Evolutionary conservation across 2,329 filamentous ascomycete genomes (phyloP), one percentile per base, ranked within the genome.

Genomic region (Aureobasidium lini): DNA sequence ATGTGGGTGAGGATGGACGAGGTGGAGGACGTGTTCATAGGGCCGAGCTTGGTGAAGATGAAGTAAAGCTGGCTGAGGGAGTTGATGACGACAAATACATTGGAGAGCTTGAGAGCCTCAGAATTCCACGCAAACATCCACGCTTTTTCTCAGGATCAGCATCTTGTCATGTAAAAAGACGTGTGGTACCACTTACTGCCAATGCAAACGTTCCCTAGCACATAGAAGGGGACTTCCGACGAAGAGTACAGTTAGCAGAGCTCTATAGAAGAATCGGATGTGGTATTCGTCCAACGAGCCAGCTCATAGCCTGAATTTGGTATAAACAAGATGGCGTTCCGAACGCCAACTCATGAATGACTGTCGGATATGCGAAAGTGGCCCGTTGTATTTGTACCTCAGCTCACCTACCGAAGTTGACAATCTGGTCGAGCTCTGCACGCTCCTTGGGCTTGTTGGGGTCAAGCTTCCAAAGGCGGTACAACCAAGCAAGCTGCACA

Each of bases 51-150:
- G 0, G 71, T 76, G 43, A 77, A 75, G 16, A 83, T 73, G 68
- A 82, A 84, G 65, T 72, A 78, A 3, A 85, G 71, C 66, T 85
- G 82, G 1, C 77, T 71, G 34, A 81, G 62, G 15, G 79, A 81
- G 66, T 84, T 85, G 68, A 81, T 70, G 18, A 79, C 68, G 43
- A 84, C 82, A 64, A 84, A 84, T 34, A 81, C 63, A 64, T 84
- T 82, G 29, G 79, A 73, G 0, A 75, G 75, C 58, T 77, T 75
- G 5, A 85, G 74, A n/a, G n/a, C n/a, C n/a, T n/a, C n/a, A n/a
- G 73, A 64, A 64, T 84, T 84, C 82, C 82, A 85, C 72, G 83
- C 84, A 64, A 84, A 76, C 81, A 84, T 83, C 81, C 81, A 83
- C 3, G 77, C 76, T 56, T 29, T 16, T 15, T 7, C 16, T 5